A percentile compares a stretch with the other conserved stretches of the same genome.
Evolutionary conservation across 2,329 filamentous ascomycete genomes (phyloP).

Genomic region (Sporothrix phasma): DNA sequence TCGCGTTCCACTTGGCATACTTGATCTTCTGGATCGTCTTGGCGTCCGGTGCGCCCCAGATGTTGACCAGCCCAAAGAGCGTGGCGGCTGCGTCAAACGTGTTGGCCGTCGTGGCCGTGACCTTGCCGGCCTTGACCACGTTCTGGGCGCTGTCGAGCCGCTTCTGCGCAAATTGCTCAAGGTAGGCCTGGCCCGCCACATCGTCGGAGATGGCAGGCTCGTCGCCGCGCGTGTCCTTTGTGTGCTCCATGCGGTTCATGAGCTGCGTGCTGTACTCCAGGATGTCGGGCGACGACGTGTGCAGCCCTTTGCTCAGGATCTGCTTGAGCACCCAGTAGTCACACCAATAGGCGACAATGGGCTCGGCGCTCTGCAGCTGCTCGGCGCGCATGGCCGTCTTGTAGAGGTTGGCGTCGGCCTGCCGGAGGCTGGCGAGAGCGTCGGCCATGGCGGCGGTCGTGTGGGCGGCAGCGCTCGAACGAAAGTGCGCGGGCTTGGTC

Average conservation of each 20-base stretch:
- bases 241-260: conserved; percentile 85
- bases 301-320: conserved; percentile 71
- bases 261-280: conserved; percentile 70
- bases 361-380: conserved; percentile 76
- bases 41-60: conserved; percentile 68
- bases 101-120: conserved; percentile 80
- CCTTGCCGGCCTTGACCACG: conserved; percentile 71
- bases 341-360: conserved; percentile 90
- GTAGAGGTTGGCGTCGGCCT: conserved; percentile 59
- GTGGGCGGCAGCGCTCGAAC: no score
- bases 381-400: conserved; percentile 75
- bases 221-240: conserved; percentile 60
- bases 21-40: conserved; percentile 83
- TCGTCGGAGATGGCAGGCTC: conserved; percentile 85
- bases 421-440: conserved; percentile 63
- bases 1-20: conserved; percentile 91
- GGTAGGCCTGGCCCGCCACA: conserved; percentile 75
- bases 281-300: conserved; percentile 67
- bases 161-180: conserved; percentile 87
- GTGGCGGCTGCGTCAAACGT: conserved; percentile 89
- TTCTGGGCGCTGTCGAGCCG: conserved; percentile 78
- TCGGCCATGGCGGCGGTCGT: conserved; percentile 54
- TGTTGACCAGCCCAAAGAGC: conserved; percentile 77
- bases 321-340: conserved; percentile 91
- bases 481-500: no score